Base-by-base conservation (phyloP, 805 yeast genomes). In the Wickerhamiella spandovensis region DNA sequence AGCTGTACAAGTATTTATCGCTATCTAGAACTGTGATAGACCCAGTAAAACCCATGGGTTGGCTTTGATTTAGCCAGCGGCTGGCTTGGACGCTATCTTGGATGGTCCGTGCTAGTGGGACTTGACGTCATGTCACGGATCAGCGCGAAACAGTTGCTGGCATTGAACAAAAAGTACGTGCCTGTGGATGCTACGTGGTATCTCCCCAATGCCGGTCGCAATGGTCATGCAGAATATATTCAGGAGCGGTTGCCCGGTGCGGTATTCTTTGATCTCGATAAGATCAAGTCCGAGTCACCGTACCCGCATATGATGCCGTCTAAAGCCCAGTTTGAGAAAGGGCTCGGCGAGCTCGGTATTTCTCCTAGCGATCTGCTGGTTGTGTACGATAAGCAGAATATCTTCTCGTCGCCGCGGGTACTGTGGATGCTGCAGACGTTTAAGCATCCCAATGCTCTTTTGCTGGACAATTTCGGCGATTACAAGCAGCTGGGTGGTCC, bases 261-360 rank as follows among this genome's bases (percentile, higher is more conserved):
- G 0, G 78, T 79, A 3, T 86, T 73, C 65, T 84, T 88, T 58
- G 95, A 87, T 59, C 76, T 90, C 47, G 95, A 86, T 57, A 76
- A 68, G 21, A 67, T 85, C 48, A 77, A 77, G 49, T 84, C 84
- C 54, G 65, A 65, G 1, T 79, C 86, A 13, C 69, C 74, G 17
- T 89, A 75, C 60, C 97, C 98, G 1, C 97, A 92, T 61, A 92
- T 89, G 97, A 71, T 89, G 12, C 97, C 97, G 1, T 65, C 72
- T 6, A 62, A 69, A 24, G 68, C 66, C 1, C 72, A 70, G 3
- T 90, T 87, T 65, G 76, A 77, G 48, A 45, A 59, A 5, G 73
- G 76, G 5, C 59, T 67, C 58, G 51, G 61, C 45, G 39, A 50
- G 20, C 55, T 64, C 48, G 71, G 70, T 0, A 43, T 68, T 20